A percentile compares a stretch with the other conserved stretches of the same genome.
These are phyloP conservation scores for Ophiostoma sp. DNA, from an alignment of 2,329 filamentous ascomycete genomes.

Conservation along the genomic window DNA sequence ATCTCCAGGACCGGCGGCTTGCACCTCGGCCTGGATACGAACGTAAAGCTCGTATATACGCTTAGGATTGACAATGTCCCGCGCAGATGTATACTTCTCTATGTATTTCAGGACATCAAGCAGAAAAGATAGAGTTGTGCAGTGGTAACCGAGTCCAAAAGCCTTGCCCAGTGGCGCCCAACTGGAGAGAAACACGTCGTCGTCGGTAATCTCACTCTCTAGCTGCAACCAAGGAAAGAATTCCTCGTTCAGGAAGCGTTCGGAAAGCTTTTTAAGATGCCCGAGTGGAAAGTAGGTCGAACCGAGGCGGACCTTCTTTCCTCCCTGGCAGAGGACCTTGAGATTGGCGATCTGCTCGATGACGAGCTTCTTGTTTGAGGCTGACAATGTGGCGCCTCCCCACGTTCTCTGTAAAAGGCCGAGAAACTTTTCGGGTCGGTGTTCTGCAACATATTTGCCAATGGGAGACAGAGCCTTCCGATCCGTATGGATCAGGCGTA, in stretches of 20 bases:
- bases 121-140: background rate
- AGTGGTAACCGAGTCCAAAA: background rate
- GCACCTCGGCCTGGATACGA: conserved; percentile 9
- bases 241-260: background rate
- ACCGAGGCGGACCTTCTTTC: background rate
- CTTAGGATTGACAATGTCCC: background rate
- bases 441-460: background rate
- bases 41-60: conserved; percentile 15
- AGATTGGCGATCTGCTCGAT: background rate
- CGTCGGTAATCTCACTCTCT: background rate
- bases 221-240: conserved; percentile 21
- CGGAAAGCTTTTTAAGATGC: background rate
- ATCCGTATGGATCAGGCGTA: background rate
- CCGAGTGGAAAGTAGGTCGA: conserved; percentile 10
- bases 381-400: background rate
- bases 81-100: background rate
- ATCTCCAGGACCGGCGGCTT: background rate
- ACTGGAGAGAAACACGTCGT: background rate
- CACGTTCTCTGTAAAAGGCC: background rate
- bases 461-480: background rate
- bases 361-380: background rate
- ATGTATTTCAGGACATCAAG: background rate
- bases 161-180: conserved; percentile 5
- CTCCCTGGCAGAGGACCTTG: conserved; percentile 7
- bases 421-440: conserved; percentile 19